Evolutionary conservation across 2,329 filamentous ascomycete genomes (phyloP), one percentile per base, ranked within the genome.

Genomic region (Penicillium sp.): DNA sequence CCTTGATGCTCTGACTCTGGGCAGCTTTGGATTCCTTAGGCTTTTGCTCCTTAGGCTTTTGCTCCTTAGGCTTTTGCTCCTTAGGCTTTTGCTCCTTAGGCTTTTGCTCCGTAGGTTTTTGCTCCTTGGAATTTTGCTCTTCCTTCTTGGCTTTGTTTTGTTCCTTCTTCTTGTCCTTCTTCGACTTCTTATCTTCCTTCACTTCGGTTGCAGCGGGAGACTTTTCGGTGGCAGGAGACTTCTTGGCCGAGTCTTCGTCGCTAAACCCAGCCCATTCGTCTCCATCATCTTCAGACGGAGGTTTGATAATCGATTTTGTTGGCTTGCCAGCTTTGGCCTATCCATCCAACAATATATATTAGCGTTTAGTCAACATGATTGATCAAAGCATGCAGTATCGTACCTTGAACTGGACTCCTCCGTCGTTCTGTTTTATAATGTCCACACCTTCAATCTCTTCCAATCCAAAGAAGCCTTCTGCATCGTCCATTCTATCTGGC

Each of bases 371-470:
- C 20, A 18, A 37, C 11, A 22, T 24, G 47, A 49, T 55, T 37
- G 14, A 61, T 18, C 3, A 9, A 24, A 45, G 18, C 11, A 34
- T 22, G 18, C 26, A 22, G 22, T 5, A 7, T 44, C 62, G 29
- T 69, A 77, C 77, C 71, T 74, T 74, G 60, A 78, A 79, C 53
- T 71, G 69, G 39, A 79, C 53, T 37, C 74, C 65, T 35, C 77
- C 80, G 50, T 80, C 76, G 8, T 85, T 85, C 31, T 87, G 81
- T 59, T 82, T 84, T 40, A 96, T 79, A n/a, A 99, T 81, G 31
- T 96, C 89, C 1, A 99, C 90, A 50, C 90, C 91, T 16, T 96
- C 90, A 45, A 97, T 88, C 67, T 97, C 92, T 68, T 99, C 92
- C 2, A 99, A 77, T 0, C 90, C 92, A 66, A 88, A 95, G 72